Base-by-base conservation (phyloP, 306 rosid genomes). In the Quercus wislizeni region DNA sequence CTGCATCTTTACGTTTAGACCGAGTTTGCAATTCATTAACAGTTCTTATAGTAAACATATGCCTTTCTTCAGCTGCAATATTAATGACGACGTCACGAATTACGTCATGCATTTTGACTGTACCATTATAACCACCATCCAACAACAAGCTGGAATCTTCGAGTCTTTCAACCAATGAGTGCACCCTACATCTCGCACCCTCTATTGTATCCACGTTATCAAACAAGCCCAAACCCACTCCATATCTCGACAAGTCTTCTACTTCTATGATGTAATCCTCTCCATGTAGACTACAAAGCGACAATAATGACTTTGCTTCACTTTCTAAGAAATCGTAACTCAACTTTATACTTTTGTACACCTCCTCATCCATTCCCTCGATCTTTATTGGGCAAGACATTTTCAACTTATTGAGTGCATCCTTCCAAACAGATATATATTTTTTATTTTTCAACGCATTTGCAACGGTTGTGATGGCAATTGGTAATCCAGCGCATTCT, bases 211-310 rank as follows among this genome's bases (percentile, higher is more conserved):
- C 10, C 0, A n/a, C 3, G 52, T 5, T 5, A 1, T n/a, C 4
- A 30, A 35, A 18, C 18, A 68, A 15, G 41, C 14, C 25, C 51
- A 0, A 68, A 38, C 73, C 52, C 27, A 68, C 6, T 0, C 28
- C 1, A 19, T 17, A 30, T 18, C 4, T 68, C 25, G 35, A 19
- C 52, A 68, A 11, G 25, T 68, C 52, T 14, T 33, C 28, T 0
- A 68, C 1, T 2, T 2, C 0, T 0, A 46, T 8, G 0, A 33
- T 0, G 12, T 13, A 0, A 25, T 10, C 18, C 31, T 25, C 13
- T 12, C 4, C 23, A 18, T 31, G 73, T 5, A 35, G 6, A 19
- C 15, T 49, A 68, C 55, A 68, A 5, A 68, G 73, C 25, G 7
- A 6, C 9, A 35, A 68, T 6, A 68, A 31, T 5, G 8, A 11